phyloP scores from a whole-genome alignment of 768 basidiomycete species.

The Panellus pusillus region DNA sequence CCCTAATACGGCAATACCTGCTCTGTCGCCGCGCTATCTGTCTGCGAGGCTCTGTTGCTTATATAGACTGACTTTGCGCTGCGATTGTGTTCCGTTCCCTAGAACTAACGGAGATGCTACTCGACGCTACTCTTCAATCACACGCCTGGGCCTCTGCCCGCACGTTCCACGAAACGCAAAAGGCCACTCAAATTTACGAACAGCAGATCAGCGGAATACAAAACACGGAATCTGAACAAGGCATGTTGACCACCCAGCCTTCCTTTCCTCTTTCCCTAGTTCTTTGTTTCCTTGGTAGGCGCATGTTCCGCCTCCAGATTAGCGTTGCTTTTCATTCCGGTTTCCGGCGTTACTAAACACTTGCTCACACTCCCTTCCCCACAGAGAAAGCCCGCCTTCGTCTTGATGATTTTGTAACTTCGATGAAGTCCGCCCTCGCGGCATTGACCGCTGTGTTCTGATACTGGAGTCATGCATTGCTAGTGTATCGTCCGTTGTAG shows the following conservation, averaged over 20 bases:
- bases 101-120: slow-evolving; percentile 35
- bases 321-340: background rate
- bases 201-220: slow-evolving; percentile 28
- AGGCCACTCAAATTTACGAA: slow-evolving; percentile 27
- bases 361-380: background rate
- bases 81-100: slow-evolving; percentile 1
- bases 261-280: background rate
- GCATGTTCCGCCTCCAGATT: slow-evolving; percentile 4
- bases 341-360: background rate
- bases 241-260: slow-evolving; percentile 34
- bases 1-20: background rate
- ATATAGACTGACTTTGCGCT: slow-evolving; percentile 6
- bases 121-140: slow-evolving; percentile 33
- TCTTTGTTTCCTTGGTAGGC: slow-evolving; percentile 12
- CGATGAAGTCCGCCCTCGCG: slow-evolving; percentile 26
- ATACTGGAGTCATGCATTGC: background rate
- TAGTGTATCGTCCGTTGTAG: no score
- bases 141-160: slow-evolving; percentile 39
- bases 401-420: slow-evolving; percentile 28
- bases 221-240: slow-evolving; percentile 35
- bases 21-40: background rate
- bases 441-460: slow-evolving; percentile 34
- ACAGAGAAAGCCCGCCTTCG: slow-evolving; percentile 31
- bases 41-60: background rate
- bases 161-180: slow-evolving; percentile 31